A percentile compares a stretch with the other conserved stretches of the same genome.
phyloP scores from a whole-genome alignment of 805 yeast species.

The Ogataea saltuana region DNA sequence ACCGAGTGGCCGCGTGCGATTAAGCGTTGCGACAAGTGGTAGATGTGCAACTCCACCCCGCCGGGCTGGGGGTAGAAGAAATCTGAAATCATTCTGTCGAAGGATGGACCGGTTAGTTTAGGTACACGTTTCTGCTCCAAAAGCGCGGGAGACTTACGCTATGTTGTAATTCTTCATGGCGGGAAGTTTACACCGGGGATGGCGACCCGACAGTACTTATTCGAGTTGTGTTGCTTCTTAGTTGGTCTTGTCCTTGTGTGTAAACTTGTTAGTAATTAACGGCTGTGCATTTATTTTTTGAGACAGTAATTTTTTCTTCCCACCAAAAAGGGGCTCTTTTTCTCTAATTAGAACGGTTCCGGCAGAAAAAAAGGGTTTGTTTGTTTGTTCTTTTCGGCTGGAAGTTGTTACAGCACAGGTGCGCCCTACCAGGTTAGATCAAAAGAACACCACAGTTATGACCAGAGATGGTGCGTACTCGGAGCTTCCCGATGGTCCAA shows the following conservation, averaged over 20 bases:
- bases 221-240: background rate
- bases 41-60: constrained; percentile 94
- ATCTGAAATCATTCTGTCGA: constrained; percentile 78
- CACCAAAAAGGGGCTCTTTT: background rate
- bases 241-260: constrained; percentile 7
- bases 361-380: background rate
- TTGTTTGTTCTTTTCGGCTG: background rate
- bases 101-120: constrained; percentile 1
- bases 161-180: constrained; percentile 31
- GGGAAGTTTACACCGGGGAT: background rate
- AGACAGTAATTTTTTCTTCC: background rate
- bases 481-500: constrained; percentile 12
- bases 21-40: constrained; percentile 83
- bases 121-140: background rate
- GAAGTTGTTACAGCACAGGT: no score
- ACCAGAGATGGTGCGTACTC: constrained; percentile 12
- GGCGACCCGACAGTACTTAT: no score
- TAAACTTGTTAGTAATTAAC: background rate
- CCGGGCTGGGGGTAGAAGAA: constrained; percentile 99
- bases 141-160: constrained; percentile 35
- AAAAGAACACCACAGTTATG: constrained; percentile 4
- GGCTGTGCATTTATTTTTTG: constrained; percentile 3
- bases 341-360: background rate
- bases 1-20: constrained; percentile 84
- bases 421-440: no score